Evolutionary conservation across 495 filamentous ascomycete genomes (phyloP), one percentile per base, ranked within the genome.

Genomic region (Chaetomidium leptoderma): DNA sequence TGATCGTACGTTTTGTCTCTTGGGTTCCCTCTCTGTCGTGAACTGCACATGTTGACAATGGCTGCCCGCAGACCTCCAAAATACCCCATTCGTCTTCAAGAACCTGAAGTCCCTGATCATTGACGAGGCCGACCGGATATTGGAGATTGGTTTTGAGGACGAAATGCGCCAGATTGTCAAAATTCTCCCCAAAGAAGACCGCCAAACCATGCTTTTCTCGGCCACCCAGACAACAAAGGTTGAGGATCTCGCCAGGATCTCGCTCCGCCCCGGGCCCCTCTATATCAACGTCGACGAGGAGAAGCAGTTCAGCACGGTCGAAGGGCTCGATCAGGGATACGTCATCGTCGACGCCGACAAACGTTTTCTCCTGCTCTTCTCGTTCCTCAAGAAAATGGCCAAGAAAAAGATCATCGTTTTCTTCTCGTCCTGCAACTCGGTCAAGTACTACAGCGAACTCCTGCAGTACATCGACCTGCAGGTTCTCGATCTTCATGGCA

Each of bases 181-280:
- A 77, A 95, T 98, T 51, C 78, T 98, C 16, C 93, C 93, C 26
- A 84, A 84, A 58, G 86, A 92, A 35, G 87, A 92, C 55, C 79
- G 95, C 37, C 93, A 98, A 68, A 97, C 93, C 0, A 91, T 95
- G 85, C 84, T 98, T 11, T 98, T 98, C 79, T 95, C 90, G 23
- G 93, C 93, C 10, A 98, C 93, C 0, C 93, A 97, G 68, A 98
- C 95, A 3, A 97, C 95, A 47, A 97, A 97, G 71, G 95, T 98
- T 60, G 92, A 97, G 70, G 93, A 98, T 70, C 75, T 98, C 24
- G 93, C 93, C 6, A 81, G 93, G 39, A 95, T 98, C 67, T 97
- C 93, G 4, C 82, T 98, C 27, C 82, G 89, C 30, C 87, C 92
- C 2, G 92, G 95, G 4, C 93, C 93, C 0, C 78, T 98, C 8